phyloP scores from a whole-genome alignment of 129 eudicot species.

The Pseudognaphalium luteoalbum region DNA sequence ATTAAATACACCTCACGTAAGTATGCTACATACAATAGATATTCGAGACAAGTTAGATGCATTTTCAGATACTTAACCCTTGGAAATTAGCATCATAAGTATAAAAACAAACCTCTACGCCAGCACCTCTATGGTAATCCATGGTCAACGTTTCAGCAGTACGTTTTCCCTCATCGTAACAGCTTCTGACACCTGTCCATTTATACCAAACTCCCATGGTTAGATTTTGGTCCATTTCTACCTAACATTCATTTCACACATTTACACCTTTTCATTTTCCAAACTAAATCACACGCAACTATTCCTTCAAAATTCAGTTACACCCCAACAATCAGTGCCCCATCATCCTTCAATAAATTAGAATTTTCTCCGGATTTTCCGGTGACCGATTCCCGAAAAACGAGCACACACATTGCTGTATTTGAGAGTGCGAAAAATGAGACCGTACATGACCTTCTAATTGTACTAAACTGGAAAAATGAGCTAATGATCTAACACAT shows the following conservation, averaged over 20 bases:
- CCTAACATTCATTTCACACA: neutral
- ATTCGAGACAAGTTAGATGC: too few relatives aligned
- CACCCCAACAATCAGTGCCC: neutral
- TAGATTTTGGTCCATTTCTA: neutral
- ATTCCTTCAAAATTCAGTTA: neutral
- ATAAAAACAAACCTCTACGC: conserved; percentile 63
- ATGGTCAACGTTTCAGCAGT: conserved; percentile 82
- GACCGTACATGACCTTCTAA: too few relatives aligned
- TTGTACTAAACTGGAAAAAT: too few relatives aligned
- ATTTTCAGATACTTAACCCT: too few relatives aligned
- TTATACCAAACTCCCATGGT: neutral
- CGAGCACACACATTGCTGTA: neutral
- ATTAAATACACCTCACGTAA: too few relatives aligned
- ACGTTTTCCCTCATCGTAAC: conserved; percentile 90
- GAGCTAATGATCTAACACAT: too few relatives aligned
- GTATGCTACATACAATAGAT: too few relatives aligned
- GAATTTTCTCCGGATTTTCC: neutral
- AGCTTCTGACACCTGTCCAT: conserved; percentile 79
- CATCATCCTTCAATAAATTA: neutral
- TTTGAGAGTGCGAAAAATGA: too few relatives aligned
- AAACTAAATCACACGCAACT: neutral
- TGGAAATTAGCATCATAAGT: neutral
- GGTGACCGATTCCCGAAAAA: neutral
- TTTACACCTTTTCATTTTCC: neutral
- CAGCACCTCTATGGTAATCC: conserved; percentile 86